phyloP scores from a whole-genome alignment of 148 eudicot species.

The Silene conica region DNA sequence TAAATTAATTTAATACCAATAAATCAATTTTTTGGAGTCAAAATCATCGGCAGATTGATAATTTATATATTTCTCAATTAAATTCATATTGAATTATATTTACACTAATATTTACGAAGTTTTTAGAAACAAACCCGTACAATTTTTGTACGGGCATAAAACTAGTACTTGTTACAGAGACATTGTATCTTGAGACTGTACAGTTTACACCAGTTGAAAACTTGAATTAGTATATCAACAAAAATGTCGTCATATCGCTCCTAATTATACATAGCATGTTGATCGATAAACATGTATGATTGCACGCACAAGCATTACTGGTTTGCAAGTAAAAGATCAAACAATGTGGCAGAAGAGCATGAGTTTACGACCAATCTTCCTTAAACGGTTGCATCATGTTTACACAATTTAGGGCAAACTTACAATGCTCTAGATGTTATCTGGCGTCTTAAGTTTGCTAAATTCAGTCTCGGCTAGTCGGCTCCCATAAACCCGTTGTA shows the following conservation, averaged over 20 bases:
- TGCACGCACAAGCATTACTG: background rate
- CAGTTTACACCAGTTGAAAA: background rate
- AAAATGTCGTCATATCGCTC: background rate
- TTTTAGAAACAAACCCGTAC: too few relatives aligned
- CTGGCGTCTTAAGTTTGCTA: slow-evolving; percentile 1
- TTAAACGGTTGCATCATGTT: too few relatives aligned
- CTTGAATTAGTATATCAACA: background rate
- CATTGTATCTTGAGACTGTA: background rate
- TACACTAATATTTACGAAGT: too few relatives aligned
- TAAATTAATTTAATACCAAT: too few relatives aligned
- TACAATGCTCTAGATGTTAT: slow-evolving; percentile 3
- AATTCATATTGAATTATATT: too few relatives aligned
- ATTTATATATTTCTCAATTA: too few relatives aligned
- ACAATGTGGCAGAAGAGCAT: background rate
- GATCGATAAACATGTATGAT: background rate
- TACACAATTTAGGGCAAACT: slow-evolving; percentile 8
- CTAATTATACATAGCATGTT: too few relatives aligned
- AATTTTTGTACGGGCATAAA: too few relatives aligned
- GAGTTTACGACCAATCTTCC: too few relatives aligned
- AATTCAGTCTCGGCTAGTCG: slow-evolving; percentile 22
- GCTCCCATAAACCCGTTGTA: slow-evolving; percentile 24
- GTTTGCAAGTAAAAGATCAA: background rate
- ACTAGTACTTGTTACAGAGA: background rate
- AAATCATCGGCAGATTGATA: too few relatives aligned
- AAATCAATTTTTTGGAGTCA: too few relatives aligned